Conservation (phyloP, 495 filamentous ascomycete genomes). For the Pseudevernia furfuracea region DNA sequence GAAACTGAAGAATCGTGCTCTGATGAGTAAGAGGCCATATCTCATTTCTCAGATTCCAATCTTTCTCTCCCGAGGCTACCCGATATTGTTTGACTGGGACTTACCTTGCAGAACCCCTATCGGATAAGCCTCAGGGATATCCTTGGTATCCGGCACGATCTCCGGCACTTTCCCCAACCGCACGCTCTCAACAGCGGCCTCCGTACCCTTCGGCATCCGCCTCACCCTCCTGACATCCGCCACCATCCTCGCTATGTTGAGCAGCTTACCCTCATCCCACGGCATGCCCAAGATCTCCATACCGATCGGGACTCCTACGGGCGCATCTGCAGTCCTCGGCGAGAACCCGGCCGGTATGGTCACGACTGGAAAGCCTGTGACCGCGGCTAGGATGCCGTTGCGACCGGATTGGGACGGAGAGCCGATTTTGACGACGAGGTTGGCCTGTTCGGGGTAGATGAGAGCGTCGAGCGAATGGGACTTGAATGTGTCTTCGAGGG, state of each 20-base stretch:
- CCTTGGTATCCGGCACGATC: conserved; percentile 33
- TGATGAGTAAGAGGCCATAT: too few relatives aligned
- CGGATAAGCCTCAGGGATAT: conserved; percentile 42
- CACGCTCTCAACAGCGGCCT: conserved; percentile 30
- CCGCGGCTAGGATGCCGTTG: conserved; percentile 57
- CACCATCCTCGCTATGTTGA: conserved; percentile 42
- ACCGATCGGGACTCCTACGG: conserved; percentile 52
- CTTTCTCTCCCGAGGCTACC: too few relatives aligned
- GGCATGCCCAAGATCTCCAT: conserved; percentile 55
- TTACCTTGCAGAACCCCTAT: conserved; percentile 25
- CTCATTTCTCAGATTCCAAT: too few relatives aligned
- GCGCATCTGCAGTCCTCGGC: conserved; percentile 38
- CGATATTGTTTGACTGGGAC: too few relatives aligned
- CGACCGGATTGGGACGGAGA: conserved; percentile 46
- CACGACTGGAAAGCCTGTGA: conserved; percentile 57
- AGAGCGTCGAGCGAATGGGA: conserved; percentile 46
- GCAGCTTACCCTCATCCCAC: conserved; percentile 45
- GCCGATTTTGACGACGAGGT: conserved; percentile 53
- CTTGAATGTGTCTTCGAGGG: conserved; percentile 42
- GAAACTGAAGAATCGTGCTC: too few relatives aligned
- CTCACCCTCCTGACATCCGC: conserved; percentile 40
- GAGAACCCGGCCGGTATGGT: conserved; percentile 51
- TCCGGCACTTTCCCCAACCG: conserved; percentile 36
- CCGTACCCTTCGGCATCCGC: conserved; percentile 38
- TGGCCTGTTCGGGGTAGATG: conserved; percentile 60